Conservation (phyloP, 2,329 filamentous ascomycete genomes). For the Escovopsis weberi region DNA sequence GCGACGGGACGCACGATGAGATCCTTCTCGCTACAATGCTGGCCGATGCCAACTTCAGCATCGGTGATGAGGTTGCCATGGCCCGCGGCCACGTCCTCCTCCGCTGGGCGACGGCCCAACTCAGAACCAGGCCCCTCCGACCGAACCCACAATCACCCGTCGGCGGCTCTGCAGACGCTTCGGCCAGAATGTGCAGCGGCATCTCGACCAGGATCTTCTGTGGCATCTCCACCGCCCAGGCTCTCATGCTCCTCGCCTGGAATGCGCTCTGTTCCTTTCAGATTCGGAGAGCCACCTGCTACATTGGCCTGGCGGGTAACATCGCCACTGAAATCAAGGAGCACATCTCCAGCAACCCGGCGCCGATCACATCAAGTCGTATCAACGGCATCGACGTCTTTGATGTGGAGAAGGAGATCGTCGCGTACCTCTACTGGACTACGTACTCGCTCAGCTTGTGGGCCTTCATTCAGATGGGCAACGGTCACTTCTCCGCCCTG, state of each 20-base stretch:
- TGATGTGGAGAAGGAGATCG: conserved; percentile 24
- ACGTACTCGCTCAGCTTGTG: conserved; percentile 24
- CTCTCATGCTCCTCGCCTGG: conserved; percentile 23
- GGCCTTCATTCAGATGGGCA: conserved; percentile 22
- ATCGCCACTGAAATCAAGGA: conserved; percentile 19
- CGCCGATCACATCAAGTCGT: conserved; percentile 17
- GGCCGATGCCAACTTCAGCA: conserved; percentile 22
- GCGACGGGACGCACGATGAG: conserved; percentile 24
- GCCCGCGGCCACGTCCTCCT: conserved; percentile 18
- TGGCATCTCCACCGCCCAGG: conserved; percentile 19
- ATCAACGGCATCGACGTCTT: conserved; percentile 27
- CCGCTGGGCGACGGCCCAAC: conserved; percentile 19
- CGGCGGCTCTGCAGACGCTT: conserved; percentile 6
- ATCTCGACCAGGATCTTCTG: conserved; percentile 19
- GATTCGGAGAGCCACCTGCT: conserved; percentile 20
- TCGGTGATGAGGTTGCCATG: conserved; percentile 15
- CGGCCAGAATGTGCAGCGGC: conserved; percentile 7
- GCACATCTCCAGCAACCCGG: conserved; percentile 13
- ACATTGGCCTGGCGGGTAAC: conserved; percentile 18
- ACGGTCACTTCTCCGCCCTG: conserved; percentile 11
- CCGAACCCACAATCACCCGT: conserved; percentile 8
- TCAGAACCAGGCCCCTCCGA: conserved; percentile 14
- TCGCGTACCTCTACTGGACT: conserved; percentile 25
- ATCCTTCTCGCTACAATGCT: conserved; percentile 24
- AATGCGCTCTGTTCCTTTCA: conserved; percentile 18